phyloP scores from a whole-genome alignment of 768 basidiomycete species.

The Tephrocybe sp. region DNA sequence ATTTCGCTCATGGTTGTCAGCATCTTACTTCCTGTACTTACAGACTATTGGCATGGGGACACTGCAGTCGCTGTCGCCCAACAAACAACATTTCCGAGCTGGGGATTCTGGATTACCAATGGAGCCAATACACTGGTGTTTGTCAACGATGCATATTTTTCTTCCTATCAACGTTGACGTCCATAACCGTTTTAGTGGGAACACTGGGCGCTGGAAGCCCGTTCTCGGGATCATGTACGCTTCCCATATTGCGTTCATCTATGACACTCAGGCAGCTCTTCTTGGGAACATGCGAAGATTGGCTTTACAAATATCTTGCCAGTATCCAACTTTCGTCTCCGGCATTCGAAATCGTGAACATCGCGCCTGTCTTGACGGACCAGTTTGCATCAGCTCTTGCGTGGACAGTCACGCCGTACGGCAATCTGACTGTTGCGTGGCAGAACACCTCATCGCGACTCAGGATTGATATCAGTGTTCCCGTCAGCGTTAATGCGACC shows the following conservation, averaged over 20 bases:
- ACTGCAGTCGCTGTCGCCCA: constrained; percentile 24
- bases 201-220: constrained; percentile 28
- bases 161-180: not conserved
- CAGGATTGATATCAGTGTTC: constrained; percentile 20
- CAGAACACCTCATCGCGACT: constrained; percentile 11
- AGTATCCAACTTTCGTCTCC: constrained; percentile 24
- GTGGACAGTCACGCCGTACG: constrained; percentile 28
- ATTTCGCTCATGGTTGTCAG: constrained; percentile 25
- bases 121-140: constrained; percentile 30
- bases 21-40: constrained; percentile 28
- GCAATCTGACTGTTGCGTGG: constrained; percentile 27
- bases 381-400: constrained; percentile 21
- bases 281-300: constrained; percentile 32
- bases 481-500: constrained; percentile 25
- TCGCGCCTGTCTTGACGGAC: constrained; percentile 21
- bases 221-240: constrained; percentile 30
- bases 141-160: no score
- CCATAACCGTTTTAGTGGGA: constrained; percentile 23
- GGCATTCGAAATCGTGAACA: constrained; percentile 24
- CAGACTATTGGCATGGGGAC: constrained; percentile 22
- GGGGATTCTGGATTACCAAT: constrained; percentile 31
- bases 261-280: constrained; percentile 19
- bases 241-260: not conserved
- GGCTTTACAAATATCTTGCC: constrained; percentile 28
- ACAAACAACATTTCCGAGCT: constrained; percentile 30